phyloP scores from a whole-genome alignment of 2,329 filamentous ascomycete species.

The Stachybotrys echinatus region DNA sequence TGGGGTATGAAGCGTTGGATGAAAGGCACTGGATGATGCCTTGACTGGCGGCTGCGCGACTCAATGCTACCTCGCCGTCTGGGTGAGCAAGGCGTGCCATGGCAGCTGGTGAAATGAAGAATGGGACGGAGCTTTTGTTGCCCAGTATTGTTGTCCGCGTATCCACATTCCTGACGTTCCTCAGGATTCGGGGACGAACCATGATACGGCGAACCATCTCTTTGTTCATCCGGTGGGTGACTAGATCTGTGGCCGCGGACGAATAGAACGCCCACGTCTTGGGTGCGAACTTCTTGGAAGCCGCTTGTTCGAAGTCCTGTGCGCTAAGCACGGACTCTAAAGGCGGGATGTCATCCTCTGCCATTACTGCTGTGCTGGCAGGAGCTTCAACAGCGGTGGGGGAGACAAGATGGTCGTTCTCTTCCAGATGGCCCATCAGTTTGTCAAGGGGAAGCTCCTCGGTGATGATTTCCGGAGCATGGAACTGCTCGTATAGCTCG shows the following conservation, averaged over 20 bases:
- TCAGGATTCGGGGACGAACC: constrained; percentile 45
- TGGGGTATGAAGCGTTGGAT: constrained; percentile 44
- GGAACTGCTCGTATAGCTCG: constrained; percentile 44
- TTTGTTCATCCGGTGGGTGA: constrained; percentile 44
- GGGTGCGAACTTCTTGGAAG: constrained; percentile 34
- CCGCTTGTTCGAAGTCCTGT: constrained; percentile 43
- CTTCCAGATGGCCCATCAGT: constrained; percentile 42
- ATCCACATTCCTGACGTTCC: constrained; percentile 37
- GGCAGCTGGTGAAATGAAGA: constrained; percentile 15
- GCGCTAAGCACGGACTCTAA: constrained; percentile 41
- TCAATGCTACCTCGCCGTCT: constrained; percentile 44
- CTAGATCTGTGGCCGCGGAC: constrained; percentile 45
- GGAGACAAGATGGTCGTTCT: background rate
- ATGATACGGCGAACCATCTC: constrained; percentile 42
- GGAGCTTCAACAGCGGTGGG: background rate
- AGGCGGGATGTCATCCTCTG: constrained; percentile 22
- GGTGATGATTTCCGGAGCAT: constrained; percentile 34
- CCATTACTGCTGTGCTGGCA: background rate
- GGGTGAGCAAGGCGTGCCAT: constrained; percentile 13
- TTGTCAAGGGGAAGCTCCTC: constrained; percentile 36
- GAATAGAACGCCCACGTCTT: constrained; percentile 53
- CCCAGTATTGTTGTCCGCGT: constrained; percentile 14
- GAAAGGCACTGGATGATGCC: constrained; percentile 47
- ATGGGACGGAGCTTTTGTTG: constrained; percentile 8
- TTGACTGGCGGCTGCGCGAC: constrained; percentile 38